These are phyloP conservation scores for Multifurca ochricompacta DNA, from an alignment of 768 basidiomycete genomes.

Conservation along the genomic window DNA sequence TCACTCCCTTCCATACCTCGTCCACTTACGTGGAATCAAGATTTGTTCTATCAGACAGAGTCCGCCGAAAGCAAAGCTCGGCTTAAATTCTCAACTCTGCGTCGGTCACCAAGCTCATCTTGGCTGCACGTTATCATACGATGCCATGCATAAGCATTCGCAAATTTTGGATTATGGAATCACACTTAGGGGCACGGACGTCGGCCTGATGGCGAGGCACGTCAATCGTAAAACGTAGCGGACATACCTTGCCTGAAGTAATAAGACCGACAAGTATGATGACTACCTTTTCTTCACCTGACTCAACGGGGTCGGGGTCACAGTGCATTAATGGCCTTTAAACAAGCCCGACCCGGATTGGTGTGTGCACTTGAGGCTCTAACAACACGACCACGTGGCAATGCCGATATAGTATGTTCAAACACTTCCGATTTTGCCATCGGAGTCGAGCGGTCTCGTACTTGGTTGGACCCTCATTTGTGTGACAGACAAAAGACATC, in stretches of 20 bases:
- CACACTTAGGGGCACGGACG: neutral
- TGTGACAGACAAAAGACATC: constrained; percentile 15
- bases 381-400: constrained; percentile 15
- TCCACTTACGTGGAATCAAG: constrained; percentile 48
- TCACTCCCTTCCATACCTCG: neutral
- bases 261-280: constrained; percentile 1
- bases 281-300: constrained; percentile 18
- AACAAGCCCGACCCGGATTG: constrained; percentile 17
- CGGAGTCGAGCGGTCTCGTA: constrained; percentile 14
- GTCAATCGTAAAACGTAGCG: neutral
- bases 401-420: constrained; percentile 19
- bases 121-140: constrained; percentile 67
- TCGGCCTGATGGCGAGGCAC: neutral
- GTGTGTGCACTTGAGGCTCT: neutral
- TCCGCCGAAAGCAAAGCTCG: constrained; percentile 42
- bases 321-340: constrained; percentile 12
- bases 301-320: neutral
- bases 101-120: constrained; percentile 67
- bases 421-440: constrained; percentile 6
- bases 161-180: neutral
- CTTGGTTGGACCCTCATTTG: constrained; percentile 11
- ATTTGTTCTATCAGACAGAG: constrained; percentile 76
- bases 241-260: neutral
- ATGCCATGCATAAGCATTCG: constrained; percentile 27
- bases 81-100: constrained; percentile 54